Conservation (phyloP, 768 basidiomycete species). For the Auriscalpium vulgare region DNA sequence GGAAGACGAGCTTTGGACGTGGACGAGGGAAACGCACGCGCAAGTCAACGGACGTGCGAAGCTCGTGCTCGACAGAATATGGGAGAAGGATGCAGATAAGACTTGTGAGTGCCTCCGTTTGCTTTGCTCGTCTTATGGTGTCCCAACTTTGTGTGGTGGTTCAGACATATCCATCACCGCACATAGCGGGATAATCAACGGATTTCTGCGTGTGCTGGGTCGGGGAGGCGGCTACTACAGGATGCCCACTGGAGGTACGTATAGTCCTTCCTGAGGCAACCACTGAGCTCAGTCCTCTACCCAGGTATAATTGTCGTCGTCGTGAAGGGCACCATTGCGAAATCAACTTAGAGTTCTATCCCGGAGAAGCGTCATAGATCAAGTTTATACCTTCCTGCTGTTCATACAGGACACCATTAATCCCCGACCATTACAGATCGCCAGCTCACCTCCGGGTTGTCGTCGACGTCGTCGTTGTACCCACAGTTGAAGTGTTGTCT, state of each 20-base stretch:
- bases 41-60: slow-evolving; percentile 8
- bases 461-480: too few species aligned
- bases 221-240: background rate
- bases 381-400: too few species aligned
- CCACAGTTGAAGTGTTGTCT: too few species aligned
- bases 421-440: too few species aligned
- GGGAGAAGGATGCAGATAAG: slow-evolving; percentile 2
- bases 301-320: slow-evolving; percentile 9
- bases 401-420: too few species aligned
- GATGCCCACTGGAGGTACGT: slow-evolving; percentile 13
- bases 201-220: slow-evolving; percentile 8
- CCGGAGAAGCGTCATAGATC: too few species aligned
- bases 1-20: slow-evolving; percentile 9
- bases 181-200: slow-evolving; percentile 10
- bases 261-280: too few species aligned
- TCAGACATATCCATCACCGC: slow-evolving; percentile 13
- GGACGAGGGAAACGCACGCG: slow-evolving; percentile 1
- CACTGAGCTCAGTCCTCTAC: background rate
- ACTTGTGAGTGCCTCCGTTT: slow-evolving; percentile 6
- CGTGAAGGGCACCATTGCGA: slow-evolving; percentile 5
- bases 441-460: too few species aligned
- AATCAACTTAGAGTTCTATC: too few species aligned
- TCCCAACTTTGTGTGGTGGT: too few species aligned
- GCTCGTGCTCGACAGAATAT: slow-evolving; percentile 10
- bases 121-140: background rate